Evolutionary conservation across 352 stramenopile genomes (phyloP), one percentile per base, ranked within the genome.

Genomic region (Globisporangium ultimum): DNA sequence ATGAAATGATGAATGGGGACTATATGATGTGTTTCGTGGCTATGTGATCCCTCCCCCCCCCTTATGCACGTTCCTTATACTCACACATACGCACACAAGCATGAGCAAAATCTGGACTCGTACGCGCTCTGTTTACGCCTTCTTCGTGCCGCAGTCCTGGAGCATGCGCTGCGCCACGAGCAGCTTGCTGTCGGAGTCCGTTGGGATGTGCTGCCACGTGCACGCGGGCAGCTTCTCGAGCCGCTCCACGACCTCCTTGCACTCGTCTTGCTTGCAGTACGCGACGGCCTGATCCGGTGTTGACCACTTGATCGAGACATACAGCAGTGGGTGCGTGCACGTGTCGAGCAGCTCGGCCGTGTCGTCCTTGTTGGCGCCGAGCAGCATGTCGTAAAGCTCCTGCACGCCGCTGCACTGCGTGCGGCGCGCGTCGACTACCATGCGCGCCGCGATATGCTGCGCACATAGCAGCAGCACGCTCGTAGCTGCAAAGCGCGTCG

Each of bases 91-190:
- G 28, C 7, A 36, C 28, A 36, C 28, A 36, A 6, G 28, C 28
- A 36, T 10, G 28, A 36, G 28, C 28, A 36, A 36, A 36, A 36
- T 36, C 3, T 10, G 28, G 28, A 36, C 2, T 36, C 28, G 9
- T 10, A 36, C 7, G 28, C 28, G 28, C 28, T 36, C 28, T 32
- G 24, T 45, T 45, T 45, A 45, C 40, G 13, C 13, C 40, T n/a
- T 45, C 17, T 45, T 24, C 24, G 24, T 46, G 15, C 48, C 55
- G 58, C 75, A 88, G 70, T 86, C 73, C 21, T 61, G 34, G 48
- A 76, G 54, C 53, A 85, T 68, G 47, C 79, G 78, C 62, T 82
- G 67, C 48, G 71, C 71, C 28, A 75, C 63, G 38, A 72, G 55
- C 41, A 81, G 53, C 46, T 75, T 67, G 45, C 63, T 66, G 40